These are phyloP conservation scores for Mycocentrospora acerina DNA, from an alignment of 2,329 filamentous ascomycete genomes.

Conservation along the genomic window DNA sequence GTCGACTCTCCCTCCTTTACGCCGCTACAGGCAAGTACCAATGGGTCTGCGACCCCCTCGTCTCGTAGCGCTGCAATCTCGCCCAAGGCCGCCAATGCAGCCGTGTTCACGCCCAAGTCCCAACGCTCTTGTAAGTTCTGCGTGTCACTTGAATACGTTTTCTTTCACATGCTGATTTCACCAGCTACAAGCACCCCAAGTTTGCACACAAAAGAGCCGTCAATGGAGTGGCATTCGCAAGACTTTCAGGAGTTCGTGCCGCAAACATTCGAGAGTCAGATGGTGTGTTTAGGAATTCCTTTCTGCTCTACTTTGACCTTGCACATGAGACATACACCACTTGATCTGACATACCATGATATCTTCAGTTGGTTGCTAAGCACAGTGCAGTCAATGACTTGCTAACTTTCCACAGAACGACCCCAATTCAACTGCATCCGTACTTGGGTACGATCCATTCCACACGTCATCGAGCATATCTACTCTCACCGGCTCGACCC, in stretches of 20 bases:
- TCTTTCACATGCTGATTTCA: conserved; percentile 15
- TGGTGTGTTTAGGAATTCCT: conserved; percentile 44
- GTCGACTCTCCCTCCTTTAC: conserved; percentile 97
- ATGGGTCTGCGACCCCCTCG: conserved; percentile 48
- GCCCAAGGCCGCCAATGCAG: conserved; percentile 85
- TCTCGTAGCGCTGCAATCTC: conserved; percentile 77
- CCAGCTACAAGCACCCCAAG: conserved; percentile 47
- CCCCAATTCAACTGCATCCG: conserved; percentile 28
- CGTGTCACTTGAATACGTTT: background rate
- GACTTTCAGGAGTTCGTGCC: conserved; percentile 58
- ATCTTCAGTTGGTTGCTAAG: background rate
- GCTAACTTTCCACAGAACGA: conserved; percentile 29
- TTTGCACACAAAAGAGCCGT: conserved; percentile 49
- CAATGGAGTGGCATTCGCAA: conserved; percentile 51
- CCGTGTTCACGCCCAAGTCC: conserved; percentile 76
- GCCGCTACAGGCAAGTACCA: conserved; percentile 58
- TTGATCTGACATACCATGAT: background rate
- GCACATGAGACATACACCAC: too few relatives aligned
- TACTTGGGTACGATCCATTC: conserved; percentile 49
- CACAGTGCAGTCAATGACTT: background rate
- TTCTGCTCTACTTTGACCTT: too few relatives aligned
- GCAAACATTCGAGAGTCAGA: conserved; percentile 54
- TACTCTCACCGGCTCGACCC: conserved; percentile 35
- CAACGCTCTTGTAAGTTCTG: conserved; percentile 43
- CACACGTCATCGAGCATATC: conserved; percentile 38